These are phyloP conservation scores for Neurospora intermedia DNA, from an alignment of 495 filamentous ascomycete species.

Conservation along the genomic window DNA sequence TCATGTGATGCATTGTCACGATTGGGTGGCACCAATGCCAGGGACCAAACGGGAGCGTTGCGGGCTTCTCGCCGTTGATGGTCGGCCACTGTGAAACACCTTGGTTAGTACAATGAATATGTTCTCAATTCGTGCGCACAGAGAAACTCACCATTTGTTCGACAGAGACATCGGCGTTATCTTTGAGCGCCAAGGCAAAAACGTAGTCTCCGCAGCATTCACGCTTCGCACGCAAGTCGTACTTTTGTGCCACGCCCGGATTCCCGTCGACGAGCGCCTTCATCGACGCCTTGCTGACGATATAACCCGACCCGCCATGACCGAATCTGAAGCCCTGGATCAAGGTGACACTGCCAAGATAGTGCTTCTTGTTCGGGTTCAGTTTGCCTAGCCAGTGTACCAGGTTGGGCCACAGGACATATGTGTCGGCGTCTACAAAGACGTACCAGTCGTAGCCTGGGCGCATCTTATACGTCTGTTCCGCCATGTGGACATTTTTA, in stretches of 20 bases:
- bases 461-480: constrained; percentile 30
- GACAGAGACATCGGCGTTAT: constrained; percentile 26
- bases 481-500: constrained; percentile 36
- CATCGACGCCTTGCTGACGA: constrained; percentile 49
- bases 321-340: constrained; percentile 47
- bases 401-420: constrained; percentile 52
- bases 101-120: constrained; percentile 10
- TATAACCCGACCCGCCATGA: constrained; percentile 59
- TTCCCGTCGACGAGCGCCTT: constrained; percentile 31
- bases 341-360: constrained; percentile 49
- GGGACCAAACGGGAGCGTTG: constrained; percentile 38
- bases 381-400: constrained; percentile 44
- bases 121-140: constrained; percentile 29
- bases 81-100: constrained; percentile 34
- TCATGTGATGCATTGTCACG: constrained; percentile 52
- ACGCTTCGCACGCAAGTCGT: constrained; percentile 41
- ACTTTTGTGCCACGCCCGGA: constrained; percentile 32
- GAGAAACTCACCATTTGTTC: constrained; percentile 24
- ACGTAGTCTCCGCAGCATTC: constrained; percentile 65
- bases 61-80: constrained; percentile 47
- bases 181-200: constrained; percentile 46
- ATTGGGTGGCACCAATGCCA: constrained; percentile 50
- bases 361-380: constrained; percentile 38
- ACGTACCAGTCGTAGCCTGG: constrained; percentile 54
- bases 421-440: constrained; percentile 61